phyloP scores from a whole-genome alignment of 2,329 filamentous ascomycete genomes.

The Huntiella bhutanensis region DNA sequence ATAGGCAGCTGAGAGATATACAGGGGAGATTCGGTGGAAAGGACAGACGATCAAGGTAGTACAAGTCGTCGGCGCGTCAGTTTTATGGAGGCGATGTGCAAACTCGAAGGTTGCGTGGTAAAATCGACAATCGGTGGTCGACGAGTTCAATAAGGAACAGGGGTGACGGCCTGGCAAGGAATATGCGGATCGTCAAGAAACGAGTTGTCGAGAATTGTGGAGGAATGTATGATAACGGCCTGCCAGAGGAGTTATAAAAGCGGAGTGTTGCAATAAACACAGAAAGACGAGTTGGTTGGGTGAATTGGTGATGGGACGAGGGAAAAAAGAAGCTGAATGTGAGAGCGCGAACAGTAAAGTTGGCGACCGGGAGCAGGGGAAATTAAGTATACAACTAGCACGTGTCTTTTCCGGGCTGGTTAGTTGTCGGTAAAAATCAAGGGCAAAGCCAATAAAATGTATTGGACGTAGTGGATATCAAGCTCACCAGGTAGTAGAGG shows the following conservation, averaged over 20 bases:
- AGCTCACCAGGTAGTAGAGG: too few relatives aligned
- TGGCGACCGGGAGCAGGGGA: slow-evolving; percentile 3
- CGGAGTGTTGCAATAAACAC: too few relatives aligned
- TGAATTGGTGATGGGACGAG: neutral
- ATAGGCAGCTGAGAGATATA: neutral
- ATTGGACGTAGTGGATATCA: too few relatives aligned
- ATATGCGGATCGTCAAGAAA: neutral
- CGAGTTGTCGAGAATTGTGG: neutral
- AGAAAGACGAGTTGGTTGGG: neutral
- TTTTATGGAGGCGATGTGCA: too few relatives aligned
- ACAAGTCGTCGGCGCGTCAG: too few relatives aligned
- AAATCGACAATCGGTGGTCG: too few relatives aligned
- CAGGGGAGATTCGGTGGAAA: neutral
- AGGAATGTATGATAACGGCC: slow-evolving; percentile 1
- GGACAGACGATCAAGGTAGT: too few relatives aligned
- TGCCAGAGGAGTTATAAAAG: slow-evolving; percentile 4
- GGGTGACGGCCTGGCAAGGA: neutral
- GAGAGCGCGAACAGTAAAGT: neutral
- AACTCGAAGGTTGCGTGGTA: too few relatives aligned
- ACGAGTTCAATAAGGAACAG: too few relatives aligned
- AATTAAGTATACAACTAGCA: slow-evolving; percentile 3
- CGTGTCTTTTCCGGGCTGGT: slow-evolving; percentile 1
- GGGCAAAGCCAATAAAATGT: too few relatives aligned
- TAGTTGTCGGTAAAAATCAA: too few relatives aligned
- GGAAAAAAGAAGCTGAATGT: neutral